Conservation (phyloP, 1,284 basidiomycete species). For the Sphagnurus paluster region DNA sequence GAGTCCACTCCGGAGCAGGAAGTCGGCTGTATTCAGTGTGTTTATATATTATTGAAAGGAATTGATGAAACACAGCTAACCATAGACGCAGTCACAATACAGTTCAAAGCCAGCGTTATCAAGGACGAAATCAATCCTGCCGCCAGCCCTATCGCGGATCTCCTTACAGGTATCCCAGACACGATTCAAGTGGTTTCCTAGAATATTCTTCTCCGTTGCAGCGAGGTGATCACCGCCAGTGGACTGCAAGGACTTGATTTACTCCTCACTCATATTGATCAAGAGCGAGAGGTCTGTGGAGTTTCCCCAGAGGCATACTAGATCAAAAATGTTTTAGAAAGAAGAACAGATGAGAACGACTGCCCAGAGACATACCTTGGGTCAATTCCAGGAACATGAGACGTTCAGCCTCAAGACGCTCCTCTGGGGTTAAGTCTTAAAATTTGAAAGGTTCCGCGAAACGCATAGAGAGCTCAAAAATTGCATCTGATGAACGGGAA, state of each 20-base stretch:
- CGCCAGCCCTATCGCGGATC: conserved; percentile 70
- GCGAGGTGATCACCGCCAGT: conserved; percentile 95
- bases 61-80: conserved; percentile 39
- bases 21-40: conserved; percentile 58
- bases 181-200: conserved; percentile 80
- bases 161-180: conserved; percentile 84
- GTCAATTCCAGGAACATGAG: conserved; percentile 94
- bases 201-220: conserved; percentile 94
- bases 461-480: conserved; percentile 93
- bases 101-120: conserved; percentile 94
- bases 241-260: conserved; percentile 96
- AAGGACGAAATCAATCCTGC: conserved; percentile 86
- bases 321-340: conserved; percentile 15
- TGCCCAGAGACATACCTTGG: conserved; percentile 60
- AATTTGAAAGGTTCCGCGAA: conserved; percentile 87
- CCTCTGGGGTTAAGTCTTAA: conserved; percentile 51
- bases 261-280: conserved; percentile 99
- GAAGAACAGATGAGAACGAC: conserved; percentile 6
- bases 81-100: conserved; percentile 96
- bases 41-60: conserved; percentile 7
- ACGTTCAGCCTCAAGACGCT: conserved; percentile 77
- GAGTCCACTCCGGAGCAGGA: conserved; percentile 89
- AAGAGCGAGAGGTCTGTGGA: conserved; percentile 95
- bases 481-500: conserved; percentile 88
- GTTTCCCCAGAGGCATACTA: conserved; percentile 94